These are phyloP conservation scores for Scheffersomyces segobiensis DNA, from an alignment of 1,139 yeast genomes.

Conservation along the genomic window DNA sequence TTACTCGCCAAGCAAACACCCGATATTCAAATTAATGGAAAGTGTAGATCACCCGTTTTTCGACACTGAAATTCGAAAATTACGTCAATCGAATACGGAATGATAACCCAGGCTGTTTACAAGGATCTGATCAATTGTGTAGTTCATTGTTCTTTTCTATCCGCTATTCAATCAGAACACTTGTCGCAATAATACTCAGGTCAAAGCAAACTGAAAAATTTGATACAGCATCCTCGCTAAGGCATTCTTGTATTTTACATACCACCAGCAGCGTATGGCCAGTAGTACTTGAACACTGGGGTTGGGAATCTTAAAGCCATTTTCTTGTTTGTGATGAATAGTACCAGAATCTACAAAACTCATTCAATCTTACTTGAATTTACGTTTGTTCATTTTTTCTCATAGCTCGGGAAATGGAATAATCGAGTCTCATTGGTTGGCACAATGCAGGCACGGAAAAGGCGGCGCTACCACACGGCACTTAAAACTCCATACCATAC, in stretches of 20 bases:
- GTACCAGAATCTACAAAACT: neutral
- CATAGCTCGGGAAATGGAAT: constrained; percentile 8
- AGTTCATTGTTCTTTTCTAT: neutral
- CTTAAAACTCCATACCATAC: neutral
- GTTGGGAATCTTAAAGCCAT: constrained; percentile 38
- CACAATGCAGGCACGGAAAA: neutral
- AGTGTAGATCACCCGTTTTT: neutral
- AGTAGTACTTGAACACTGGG: constrained; percentile 47
- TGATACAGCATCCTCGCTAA: neutral
- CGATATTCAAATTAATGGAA: neutral
- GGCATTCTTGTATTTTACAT: constrained; percentile 26
- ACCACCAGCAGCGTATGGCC: constrained; percentile 56
- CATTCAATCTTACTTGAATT: neutral
- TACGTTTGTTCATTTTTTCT: constrained; percentile 4
- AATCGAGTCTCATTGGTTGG: constrained; percentile 8
- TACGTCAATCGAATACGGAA: neutral
- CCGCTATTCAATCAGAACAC: neutral
- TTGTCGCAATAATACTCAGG: neutral
- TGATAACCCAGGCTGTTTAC: neutral
- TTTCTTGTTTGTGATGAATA: constrained; percentile 2
- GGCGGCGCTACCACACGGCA: neutral
- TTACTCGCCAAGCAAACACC: neutral
- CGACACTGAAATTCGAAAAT: neutral
- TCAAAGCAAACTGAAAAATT: neutral
- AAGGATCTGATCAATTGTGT: neutral